Percentiles rank a stretch among this genome's conserved stretches.
These are phyloP conservation scores for Hibiscus tridactylites DNA, from an alignment of 345 rosid species.

Conservation along the genomic window DNA sequence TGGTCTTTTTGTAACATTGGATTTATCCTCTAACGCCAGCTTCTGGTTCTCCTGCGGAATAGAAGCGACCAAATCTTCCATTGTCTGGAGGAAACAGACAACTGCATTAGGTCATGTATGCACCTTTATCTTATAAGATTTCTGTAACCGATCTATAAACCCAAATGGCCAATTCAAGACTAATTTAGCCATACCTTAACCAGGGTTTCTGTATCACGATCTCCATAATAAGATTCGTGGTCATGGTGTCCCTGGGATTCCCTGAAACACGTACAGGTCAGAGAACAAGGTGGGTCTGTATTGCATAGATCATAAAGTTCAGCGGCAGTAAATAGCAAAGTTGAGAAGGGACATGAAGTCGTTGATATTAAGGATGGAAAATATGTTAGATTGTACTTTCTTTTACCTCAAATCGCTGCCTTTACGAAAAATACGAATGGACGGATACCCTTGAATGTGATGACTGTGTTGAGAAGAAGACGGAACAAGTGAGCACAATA, in stretches of 20 bases:
- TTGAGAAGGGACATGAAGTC: background rate
- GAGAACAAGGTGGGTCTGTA: background rate
- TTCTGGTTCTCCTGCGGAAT: slow-evolving; percentile 50
- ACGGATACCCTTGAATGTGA: slow-evolving; percentile 97
- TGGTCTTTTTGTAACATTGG: slow-evolving; percentile 50
- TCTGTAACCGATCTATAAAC: background rate
- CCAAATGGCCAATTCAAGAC: slow-evolving; percentile 13
- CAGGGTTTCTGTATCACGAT: slow-evolving; percentile 92
- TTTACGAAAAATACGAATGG: slow-evolving; percentile 95
- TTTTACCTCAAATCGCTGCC: slow-evolving; percentile 81
- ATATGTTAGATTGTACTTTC: background rate
- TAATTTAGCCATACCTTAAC: slow-evolving; percentile 52
- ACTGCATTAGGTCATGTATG: background rate
- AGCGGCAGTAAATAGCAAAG: background rate
- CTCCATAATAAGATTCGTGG: slow-evolving; percentile 97
- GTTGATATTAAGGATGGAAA: background rate
- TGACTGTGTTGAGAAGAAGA: slow-evolving; percentile 39
- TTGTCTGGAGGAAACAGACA: slow-evolving; percentile 42
- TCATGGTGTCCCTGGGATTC: slow-evolving; percentile 85
- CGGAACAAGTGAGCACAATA: background rate
- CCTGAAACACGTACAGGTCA: slow-evolving; percentile 34
- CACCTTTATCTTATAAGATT: background rate
- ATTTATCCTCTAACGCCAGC: slow-evolving; percentile 45
- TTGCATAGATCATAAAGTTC: background rate
- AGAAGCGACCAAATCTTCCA: slow-evolving; percentile 61